Conservation (phyloP, 2,329 filamentous ascomycete species). For the Sporothrix curviconia region DNA sequence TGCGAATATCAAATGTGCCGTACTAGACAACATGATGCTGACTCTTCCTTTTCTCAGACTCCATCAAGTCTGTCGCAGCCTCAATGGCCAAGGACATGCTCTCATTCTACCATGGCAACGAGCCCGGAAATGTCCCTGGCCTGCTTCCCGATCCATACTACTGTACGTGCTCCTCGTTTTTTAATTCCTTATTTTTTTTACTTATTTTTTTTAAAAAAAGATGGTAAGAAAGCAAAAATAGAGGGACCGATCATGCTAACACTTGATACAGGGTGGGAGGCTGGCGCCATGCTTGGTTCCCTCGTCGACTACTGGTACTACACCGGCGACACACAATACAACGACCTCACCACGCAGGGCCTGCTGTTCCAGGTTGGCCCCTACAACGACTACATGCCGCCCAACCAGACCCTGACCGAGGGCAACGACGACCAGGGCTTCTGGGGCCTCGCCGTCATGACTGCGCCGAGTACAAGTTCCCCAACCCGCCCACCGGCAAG, state of each 20-base stretch:
- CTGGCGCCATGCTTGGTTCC: conserved; percentile 62
- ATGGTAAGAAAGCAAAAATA: no score
- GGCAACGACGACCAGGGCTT: conserved; percentile 73
- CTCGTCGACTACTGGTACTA: conserved; percentile 73
- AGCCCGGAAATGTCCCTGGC: conserved; percentile 44
- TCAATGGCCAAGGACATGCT: conserved; percentile 45
- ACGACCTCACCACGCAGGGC: conserved; percentile 58
- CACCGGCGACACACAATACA: conserved; percentile 55
- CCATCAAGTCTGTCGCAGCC: conserved; percentile 41
- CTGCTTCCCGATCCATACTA: conserved; percentile 31
- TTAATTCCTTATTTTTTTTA: no score
- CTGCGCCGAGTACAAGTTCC: conserved; percentile 62
- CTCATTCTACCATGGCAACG: conserved; percentile 39
- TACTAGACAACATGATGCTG: not conserved
- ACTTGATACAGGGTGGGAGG: conserved; percentile 60
- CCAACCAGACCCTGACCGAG: conserved; percentile 56
- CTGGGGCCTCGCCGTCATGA: conserved; percentile 65
- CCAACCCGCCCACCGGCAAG: conserved; percentile 47
- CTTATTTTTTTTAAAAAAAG: no score
- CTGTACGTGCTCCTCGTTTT: conserved; percentile 7
- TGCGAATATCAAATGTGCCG: not conserved
- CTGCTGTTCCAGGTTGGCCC: conserved; percentile 69
- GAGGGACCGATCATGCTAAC: no score
- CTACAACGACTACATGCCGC: conserved; percentile 70
- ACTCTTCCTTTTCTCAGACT: conserved; percentile 31